Base-by-base conservation (phyloP, 345 rosid species). In the Salix viminalis region DNA sequence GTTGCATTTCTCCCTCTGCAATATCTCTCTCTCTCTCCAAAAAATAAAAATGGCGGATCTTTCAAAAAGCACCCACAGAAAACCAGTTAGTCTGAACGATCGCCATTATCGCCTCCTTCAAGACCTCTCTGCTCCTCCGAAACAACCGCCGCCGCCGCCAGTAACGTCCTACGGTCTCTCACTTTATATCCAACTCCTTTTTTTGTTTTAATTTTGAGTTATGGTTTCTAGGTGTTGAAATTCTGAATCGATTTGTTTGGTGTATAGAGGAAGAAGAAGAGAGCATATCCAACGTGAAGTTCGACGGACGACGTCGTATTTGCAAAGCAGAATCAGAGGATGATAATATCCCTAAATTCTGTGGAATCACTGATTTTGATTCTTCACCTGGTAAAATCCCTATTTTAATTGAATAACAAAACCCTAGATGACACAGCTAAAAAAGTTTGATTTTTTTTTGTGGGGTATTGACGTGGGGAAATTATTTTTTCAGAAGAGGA, bases 1-100 rank as follows among this genome's bases (percentile, higher is more conserved):
- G 4, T 14, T 19, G 21, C 46, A 18, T 56, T 56, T 56, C 26
- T n/a, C 62, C 26, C 62, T 3, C 4, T n/a, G 9, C 62, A 11
- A 56, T 8, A 1, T 1, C 71, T 68, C 2, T 37, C 18, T 65
- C 69, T 18, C 69, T 66, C 42, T 18, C n/a, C 9, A 61, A 65
- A 13, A 54, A 56, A 5, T 1, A 54, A 24, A 71, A 48, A 91
- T 92, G 97, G 90, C 83, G 52, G 92, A 86, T 1, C 85, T 81
- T 41, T 88, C 83, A 65, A 79, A 60, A 77, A 71, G 84, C 28
- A 65, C 77, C 32, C 80, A 56, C 62, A 56, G 90, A 81, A 89
- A 88, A 67, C 94, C 98, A 16, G 80, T 80, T 73, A 93, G 97
- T 83, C 84, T 96, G 58, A 96, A 96, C 88, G 94, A 92, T 73